A percentile compares a stretch with the other conserved stretches of the same genome.
These are phyloP conservation scores for Adansonia grandidieri DNA, from an alignment of 441 rosid species.

Conservation along the genomic window DNA sequence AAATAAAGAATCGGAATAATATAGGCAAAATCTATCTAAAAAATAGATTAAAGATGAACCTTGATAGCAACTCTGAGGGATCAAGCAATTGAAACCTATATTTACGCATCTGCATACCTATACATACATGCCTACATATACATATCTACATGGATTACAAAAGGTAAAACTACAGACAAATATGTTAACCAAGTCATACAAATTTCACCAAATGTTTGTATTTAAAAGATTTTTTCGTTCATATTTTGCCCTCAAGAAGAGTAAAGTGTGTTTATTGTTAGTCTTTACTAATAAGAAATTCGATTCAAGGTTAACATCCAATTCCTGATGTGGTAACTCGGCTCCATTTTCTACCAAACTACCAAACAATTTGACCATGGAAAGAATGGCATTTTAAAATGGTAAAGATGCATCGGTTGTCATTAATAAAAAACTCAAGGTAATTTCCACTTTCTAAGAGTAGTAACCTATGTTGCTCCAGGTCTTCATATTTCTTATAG, in stretches of 20 bases:
- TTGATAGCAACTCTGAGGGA: neutral
- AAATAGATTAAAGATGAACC: neutral
- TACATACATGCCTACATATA: neutral
- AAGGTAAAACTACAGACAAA: constrained; percentile 12
- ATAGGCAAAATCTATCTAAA: neutral
- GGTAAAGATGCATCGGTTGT: no score
- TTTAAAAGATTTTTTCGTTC: neutral
- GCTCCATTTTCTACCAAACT: neutral
- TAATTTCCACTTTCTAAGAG: no score
- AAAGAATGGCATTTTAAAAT: no score
- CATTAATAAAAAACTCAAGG: no score
- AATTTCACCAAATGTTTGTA: neutral
- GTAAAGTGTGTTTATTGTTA: neutral
- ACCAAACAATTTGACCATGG: no score
- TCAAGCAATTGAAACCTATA: neutral
- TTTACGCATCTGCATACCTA: neutral
- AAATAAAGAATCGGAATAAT: no score
- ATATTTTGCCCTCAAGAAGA: neutral
- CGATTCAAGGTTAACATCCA: neutral
- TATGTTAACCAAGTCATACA: neutral
- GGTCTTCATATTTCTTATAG: no score
- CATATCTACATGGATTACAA: neutral
- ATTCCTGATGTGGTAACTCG: neutral
- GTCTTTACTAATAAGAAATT: neutral
- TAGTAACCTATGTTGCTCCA: no score